phyloP scores from a whole-genome alignment of 257 asterid species.

The Fraxinus anomala region DNA sequence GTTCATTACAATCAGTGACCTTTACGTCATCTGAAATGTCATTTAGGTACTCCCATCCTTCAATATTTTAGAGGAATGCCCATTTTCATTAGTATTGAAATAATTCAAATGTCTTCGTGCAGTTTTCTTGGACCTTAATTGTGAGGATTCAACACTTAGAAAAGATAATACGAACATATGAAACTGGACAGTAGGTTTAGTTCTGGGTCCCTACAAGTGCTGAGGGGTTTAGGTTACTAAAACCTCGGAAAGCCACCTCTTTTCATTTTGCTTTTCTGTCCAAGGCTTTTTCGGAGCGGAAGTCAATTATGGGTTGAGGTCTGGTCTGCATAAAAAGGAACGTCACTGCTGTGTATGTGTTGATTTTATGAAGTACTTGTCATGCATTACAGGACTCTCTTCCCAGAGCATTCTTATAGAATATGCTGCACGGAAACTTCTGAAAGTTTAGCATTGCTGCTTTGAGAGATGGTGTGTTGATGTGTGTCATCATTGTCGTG shows the following conservation, averaged over 20 bases:
- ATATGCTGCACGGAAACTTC: neutral
- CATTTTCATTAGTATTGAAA: neutral
- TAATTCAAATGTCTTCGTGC: neutral
- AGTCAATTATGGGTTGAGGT: neutral
- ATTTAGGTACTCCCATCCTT: neutral
- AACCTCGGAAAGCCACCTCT: too few species aligned
- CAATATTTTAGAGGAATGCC: neutral
- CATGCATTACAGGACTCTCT: neutral
- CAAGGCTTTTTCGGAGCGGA: too few species aligned
- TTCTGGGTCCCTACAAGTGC: neutral
- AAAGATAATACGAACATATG: neutral
- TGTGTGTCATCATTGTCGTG: neutral
- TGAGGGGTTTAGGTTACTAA: neutral
- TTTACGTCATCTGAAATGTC: neutral
- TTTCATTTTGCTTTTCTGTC: too few species aligned
- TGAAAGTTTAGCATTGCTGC: neutral
- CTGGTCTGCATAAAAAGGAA: neutral
- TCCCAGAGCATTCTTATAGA: neutral
- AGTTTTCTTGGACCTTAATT: too few species aligned
- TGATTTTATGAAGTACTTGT: neutral
- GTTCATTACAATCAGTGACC: neutral
- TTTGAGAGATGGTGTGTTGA: neutral
- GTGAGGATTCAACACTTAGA: neutral
- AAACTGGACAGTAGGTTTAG: neutral
- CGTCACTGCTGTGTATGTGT: neutral